Percentiles rank a stretch among this genome's conserved stretches.
Conservation (phyloP, 1,139 yeast species). For the Sugiyamaella neomexicana region DNA sequence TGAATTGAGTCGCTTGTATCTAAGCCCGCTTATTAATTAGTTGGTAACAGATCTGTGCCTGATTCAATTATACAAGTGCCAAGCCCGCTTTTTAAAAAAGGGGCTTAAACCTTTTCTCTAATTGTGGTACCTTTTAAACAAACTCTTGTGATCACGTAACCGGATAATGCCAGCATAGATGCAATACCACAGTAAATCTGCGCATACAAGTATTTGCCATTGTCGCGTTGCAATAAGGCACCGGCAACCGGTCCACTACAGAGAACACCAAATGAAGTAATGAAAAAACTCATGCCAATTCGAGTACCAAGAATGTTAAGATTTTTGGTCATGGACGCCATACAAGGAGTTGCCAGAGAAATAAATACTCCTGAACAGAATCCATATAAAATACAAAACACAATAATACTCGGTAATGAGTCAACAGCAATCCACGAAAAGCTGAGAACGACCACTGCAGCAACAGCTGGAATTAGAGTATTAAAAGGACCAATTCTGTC, state of each 20-base stretch:
- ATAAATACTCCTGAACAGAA: slow-evolving; percentile 48
- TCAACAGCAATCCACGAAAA: slow-evolving; percentile 45
- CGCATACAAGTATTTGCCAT: slow-evolving; percentile 25
- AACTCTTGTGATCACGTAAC: background rate
- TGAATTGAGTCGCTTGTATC: no score
- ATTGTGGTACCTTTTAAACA: slow-evolving; percentile 3
- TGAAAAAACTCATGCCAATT: slow-evolving; percentile 60
- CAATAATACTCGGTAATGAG: slow-evolving; percentile 48
- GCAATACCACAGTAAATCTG: slow-evolving; percentile 26
- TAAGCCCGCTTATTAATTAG: no score
- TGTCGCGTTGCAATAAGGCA: slow-evolving; percentile 39
- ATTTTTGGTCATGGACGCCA: slow-evolving; percentile 53
- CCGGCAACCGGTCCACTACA: slow-evolving; percentile 56
- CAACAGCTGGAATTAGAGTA: slow-evolving; percentile 39
- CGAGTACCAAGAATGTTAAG: slow-evolving; percentile 42
- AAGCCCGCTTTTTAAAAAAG: no score
- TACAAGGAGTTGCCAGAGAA: slow-evolving; percentile 45
- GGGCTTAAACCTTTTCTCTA: slow-evolving; percentile 6
- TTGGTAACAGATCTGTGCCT: no score
- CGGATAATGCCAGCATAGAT: slow-evolving; percentile 12
- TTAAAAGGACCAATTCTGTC: slow-evolving; percentile 51
- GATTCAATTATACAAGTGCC: background rate
- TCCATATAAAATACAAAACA: slow-evolving; percentile 48
- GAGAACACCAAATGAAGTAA: slow-evolving; percentile 54
- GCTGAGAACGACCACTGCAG: slow-evolving; percentile 26